Evolutionary conservation across 1,284 basidiomycete genomes (phyloP), one percentile per base, ranked within the genome.

Genomic region (Apiotrichum domesticum): DNA sequence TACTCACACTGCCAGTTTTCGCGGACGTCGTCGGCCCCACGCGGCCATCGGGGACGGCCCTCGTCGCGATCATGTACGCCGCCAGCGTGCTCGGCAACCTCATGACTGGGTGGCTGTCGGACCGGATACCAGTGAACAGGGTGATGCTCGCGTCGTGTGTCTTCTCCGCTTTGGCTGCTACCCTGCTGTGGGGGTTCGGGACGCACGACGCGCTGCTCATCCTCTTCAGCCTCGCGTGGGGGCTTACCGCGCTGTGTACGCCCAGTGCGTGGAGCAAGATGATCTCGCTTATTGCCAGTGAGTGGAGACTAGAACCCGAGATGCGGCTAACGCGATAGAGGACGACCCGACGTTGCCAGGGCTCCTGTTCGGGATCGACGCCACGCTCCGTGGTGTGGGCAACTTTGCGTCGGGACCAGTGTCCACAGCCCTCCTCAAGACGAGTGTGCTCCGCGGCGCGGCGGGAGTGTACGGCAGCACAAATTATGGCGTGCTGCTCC

Each of bases 131-230:
- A 1, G 55, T 73, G 14, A 59, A 62, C n/a, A 42, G 60, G 44
- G 69, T 72, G 45, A 61, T 77, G 33, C 42, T 60, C 7, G 48
- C 68, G 37, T 69, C 70, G 3, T 72, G 70, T 56, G 43, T 69
- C 5, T 66, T 66, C 1, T 62, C 68, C 1, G 67, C 70, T 1
- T 42, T 72, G 1, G 55, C 72, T 1, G 72, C 70, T 41, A 65
- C 73, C 15, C 61, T 75, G 35, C 55, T 76, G 15, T 78, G 76
- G 74, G 76, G 76, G 0, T 72, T 76, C 49, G 70, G 70, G 0
- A 72, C 69, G 13, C 63, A 60, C 4, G 35, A 61, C n/a, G 64
- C 52, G 3, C 55, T 63, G 9, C 56, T 73, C 13, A 57, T 71
- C 3, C 51, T 57, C 3, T 74, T 73, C 48, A 59, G 59, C 8